Conservation (phyloP, 768 basidiomycete genomes). For the Mycena sanguinolenta region DNA sequence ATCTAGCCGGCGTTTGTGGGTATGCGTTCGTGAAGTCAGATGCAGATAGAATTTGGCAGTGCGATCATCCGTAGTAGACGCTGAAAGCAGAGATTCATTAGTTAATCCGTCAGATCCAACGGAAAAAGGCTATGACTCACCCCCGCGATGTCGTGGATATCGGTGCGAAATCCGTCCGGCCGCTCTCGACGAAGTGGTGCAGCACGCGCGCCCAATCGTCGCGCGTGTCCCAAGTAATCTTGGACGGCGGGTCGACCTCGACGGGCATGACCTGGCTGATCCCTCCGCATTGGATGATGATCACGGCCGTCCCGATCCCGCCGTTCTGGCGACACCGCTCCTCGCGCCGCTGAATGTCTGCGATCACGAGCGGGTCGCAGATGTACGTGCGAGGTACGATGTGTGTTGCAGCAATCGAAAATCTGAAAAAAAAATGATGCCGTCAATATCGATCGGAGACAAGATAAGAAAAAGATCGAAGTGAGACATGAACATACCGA, state of each 20-base stretch:
- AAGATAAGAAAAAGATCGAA: constrained; percentile 26
- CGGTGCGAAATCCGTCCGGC: constrained; percentile 85
- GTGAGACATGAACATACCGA: constrained; percentile 69
- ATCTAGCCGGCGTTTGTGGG: constrained; percentile 21
- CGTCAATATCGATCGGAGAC: constrained; percentile 32
- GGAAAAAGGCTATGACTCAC: constrained; percentile 58
- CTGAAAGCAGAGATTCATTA: constrained; percentile 42
- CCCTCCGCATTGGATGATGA: constrained; percentile 82
- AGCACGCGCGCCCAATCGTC: constrained; percentile 82
- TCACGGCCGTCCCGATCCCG: constrained; percentile 81
- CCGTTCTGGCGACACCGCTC: constrained; percentile 82
- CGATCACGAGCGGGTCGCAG: constrained; percentile 80
- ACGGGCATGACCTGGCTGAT: constrained; percentile 90
- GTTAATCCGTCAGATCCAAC: neutral
- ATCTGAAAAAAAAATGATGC: constrained; percentile 54
- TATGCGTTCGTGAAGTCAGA: constrained; percentile 24
- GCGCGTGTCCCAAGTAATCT: constrained; percentile 81
- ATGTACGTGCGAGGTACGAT: constrained; percentile 80
- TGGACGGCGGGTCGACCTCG: constrained; percentile 83
- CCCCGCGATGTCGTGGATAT: constrained; percentile 83
- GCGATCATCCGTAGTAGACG: constrained; percentile 53
- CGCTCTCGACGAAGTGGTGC: constrained; percentile 77
- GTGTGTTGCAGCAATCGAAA: constrained; percentile 76
- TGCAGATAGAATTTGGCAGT: neutral
- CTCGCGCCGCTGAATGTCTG: constrained; percentile 84